Conservation (phyloP, 2,329 filamentous ascomycete genomes). For the Phialocephala subalpina region DNA sequence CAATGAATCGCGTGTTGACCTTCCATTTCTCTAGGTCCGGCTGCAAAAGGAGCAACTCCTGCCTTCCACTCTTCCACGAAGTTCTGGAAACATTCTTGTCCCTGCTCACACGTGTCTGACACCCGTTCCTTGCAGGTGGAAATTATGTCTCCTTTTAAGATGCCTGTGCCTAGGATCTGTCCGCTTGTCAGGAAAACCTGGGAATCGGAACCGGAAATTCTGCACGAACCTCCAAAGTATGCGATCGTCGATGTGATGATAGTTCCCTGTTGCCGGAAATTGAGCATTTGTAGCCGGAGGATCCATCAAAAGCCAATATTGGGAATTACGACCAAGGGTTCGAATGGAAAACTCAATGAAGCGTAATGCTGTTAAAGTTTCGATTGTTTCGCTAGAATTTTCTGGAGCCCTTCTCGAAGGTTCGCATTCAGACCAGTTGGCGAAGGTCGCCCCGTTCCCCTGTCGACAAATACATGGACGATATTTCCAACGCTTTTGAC, state of each 20-base stretch:
- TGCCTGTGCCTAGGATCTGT: no score
- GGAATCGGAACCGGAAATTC: no score
- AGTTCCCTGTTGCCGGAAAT: no score
- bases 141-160: no score
- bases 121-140: no score
- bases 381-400: conserved; percentile 52
- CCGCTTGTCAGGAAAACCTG: no score
- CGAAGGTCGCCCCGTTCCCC: conserved; percentile 73
- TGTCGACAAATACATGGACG: conserved; percentile 88
- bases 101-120: neutral
- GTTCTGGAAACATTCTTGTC: neutral
- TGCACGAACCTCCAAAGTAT: no score
- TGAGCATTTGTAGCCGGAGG: no score
- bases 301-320: neutral
- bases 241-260: no score
- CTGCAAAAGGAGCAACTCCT: no score
- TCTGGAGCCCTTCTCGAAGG: conserved; percentile 66
- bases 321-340: neutral
- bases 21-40: neutral
- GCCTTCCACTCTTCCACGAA: neutral
- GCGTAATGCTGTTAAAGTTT: conserved; percentile 36
- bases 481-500: conserved; percentile 89
- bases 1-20: neutral
- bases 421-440: conserved; percentile 67
- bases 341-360: neutral